phyloP scores from a whole-genome alignment of 257 asterid species.

The Ligustrum vulgare region DNA sequence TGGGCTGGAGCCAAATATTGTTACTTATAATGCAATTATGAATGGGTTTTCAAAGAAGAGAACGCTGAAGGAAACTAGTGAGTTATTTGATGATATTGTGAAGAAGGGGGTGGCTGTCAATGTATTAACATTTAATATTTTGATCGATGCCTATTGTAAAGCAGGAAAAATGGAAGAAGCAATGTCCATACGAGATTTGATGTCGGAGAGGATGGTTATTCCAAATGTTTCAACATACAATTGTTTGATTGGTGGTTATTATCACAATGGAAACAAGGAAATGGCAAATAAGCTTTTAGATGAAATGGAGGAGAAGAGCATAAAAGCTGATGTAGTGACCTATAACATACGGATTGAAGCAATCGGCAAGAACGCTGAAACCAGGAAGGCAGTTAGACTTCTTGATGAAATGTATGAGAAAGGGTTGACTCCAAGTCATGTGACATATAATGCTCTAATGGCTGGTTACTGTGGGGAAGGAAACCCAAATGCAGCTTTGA shows the following conservation, averaged over 20 bases:
- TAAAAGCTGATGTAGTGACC: constrained; percentile 65
- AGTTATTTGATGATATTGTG: constrained; percentile 53
- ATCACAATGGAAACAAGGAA: constrained; percentile 43
- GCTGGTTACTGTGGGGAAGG: constrained; percentile 71
- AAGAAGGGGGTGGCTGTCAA: constrained; percentile 46
- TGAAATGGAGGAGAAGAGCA: constrained; percentile 66
- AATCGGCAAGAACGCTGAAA: constrained; percentile 60
- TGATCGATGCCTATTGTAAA: constrained; percentile 74
- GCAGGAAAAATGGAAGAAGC: constrained; percentile 66
- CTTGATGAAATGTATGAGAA: constrained; percentile 67
- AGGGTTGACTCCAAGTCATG: constrained; percentile 63
- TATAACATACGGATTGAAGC: constrained; percentile 69
- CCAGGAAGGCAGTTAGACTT: constrained; percentile 62
- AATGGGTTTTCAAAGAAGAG: constrained; percentile 61
- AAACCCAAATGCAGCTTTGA: constrained; percentile 59
- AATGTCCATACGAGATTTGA: constrained; percentile 37
- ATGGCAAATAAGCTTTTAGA: constrained; percentile 49
- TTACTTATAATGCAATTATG: constrained; percentile 61
- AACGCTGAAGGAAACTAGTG: constrained; percentile 61
- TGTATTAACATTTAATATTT: constrained; percentile 57
- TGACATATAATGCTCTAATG: constrained; percentile 69
- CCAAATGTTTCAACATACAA: constrained; percentile 80
- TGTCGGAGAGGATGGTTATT: constrained; percentile 51
- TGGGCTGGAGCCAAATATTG: constrained; percentile 62
- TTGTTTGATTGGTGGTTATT: constrained; percentile 73